Percentiles rank a stretch among this genome's conserved stretches.
Evolutionary conservation across 179 eudicot genomes (phyloP).

Genomic region (Gypsophila paniculata): DNA sequence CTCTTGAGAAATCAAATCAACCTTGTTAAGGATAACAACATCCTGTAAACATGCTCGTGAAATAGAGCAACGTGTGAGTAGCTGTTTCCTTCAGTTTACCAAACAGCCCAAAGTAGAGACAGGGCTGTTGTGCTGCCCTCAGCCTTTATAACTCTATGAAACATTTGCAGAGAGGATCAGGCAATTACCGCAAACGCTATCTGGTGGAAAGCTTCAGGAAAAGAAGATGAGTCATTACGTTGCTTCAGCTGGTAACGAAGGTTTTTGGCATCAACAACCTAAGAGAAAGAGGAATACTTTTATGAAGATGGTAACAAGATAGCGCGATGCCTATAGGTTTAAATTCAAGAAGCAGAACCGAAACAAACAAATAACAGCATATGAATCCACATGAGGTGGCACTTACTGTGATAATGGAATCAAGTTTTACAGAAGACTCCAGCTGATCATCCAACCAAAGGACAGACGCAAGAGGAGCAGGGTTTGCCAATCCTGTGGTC

Average conservation of each 20-base stretch:
- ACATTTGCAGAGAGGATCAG: neutral
- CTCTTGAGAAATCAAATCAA: conserved; percentile 71
- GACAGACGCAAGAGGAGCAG: conserved; percentile 96
- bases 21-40: conserved; percentile 84
- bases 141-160: neutral
- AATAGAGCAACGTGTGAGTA: neutral
- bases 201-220: conserved; percentile 88
- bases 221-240: conserved; percentile 66
- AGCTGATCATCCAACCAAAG: conserved; percentile 98
- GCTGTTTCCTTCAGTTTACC: neutral
- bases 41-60: conserved; percentile 46
- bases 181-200: conserved; percentile 79
- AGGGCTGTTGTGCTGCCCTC: too few relatives aligned
- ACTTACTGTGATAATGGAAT: conserved; percentile 86
- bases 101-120: neutral
- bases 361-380: neutral
- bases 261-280: conserved; percentile 96
- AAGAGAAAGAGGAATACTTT: conserved; percentile 24
- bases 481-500: conserved; percentile 96
- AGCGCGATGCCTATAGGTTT: neutral
- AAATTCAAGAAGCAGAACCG: conserved; percentile 5
- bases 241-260: conserved; percentile 73
- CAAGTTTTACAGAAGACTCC: conserved; percentile 83
- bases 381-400: conserved; percentile 3
- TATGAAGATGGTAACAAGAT: conserved; percentile 6